phyloP scores from a whole-genome alignment of 306 rosid species.

The Quercus gilva region DNA sequence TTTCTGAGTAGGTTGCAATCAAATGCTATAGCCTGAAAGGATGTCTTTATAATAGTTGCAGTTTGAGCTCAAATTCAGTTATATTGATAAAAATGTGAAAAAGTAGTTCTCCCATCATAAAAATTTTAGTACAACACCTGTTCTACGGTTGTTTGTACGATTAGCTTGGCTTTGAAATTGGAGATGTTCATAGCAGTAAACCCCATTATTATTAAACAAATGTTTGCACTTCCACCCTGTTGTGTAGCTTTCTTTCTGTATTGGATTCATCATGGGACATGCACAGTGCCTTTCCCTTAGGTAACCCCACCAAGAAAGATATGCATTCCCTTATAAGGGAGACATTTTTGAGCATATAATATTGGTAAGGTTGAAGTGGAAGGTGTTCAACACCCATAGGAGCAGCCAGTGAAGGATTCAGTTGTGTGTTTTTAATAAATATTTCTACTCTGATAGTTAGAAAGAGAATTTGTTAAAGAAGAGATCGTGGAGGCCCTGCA shows the following conservation, averaged over 20 bases:
- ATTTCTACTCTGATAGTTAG: too few relatives aligned
- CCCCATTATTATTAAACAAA: neutral
- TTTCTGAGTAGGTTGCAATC: neutral
- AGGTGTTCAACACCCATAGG: too few relatives aligned
- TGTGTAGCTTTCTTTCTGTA: neutral
- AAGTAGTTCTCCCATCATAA: neutral
- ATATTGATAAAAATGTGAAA: neutral
- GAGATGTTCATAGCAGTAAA: neutral
- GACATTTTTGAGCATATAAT: neutral
- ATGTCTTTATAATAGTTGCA: neutral
- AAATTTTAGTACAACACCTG: neutral
- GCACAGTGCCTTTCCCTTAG: neutral
- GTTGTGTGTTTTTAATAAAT: too few relatives aligned
- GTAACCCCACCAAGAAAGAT: neutral
- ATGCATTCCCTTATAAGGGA: neutral
- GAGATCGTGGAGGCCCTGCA: too few relatives aligned
- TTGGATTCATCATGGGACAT: neutral
- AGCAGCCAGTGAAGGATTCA: too few relatives aligned
- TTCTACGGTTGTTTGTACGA: neutral
- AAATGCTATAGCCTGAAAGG: neutral
- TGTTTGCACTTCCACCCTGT: neutral
- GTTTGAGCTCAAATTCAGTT: neutral
- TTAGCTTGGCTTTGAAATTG: neutral
- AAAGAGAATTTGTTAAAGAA: too few relatives aligned
- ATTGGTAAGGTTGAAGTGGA: too few relatives aligned